Conservation (phyloP, 2,329 filamentous ascomycete species). For the Stagonosporopsis vannaccii region DNA sequence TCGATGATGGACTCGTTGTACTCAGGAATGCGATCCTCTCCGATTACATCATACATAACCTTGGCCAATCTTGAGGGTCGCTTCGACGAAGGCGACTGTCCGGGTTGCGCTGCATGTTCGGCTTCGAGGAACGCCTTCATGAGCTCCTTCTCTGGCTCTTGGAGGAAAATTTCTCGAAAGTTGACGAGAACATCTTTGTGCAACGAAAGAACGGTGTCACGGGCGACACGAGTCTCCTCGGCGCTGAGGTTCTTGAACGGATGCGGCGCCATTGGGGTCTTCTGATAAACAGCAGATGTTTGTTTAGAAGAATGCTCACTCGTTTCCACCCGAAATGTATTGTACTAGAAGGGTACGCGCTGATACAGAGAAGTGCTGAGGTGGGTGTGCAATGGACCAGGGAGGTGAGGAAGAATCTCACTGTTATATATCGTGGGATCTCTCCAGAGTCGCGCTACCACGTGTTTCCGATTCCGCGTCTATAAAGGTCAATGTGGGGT, state of each 20-base stretch:
- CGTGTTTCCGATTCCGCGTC: conserved; percentile 18
- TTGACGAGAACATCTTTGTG: conserved; percentile 49
- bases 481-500: conserved; percentile 16
- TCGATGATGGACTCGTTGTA: conserved; percentile 64
- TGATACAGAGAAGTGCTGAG: neutral
- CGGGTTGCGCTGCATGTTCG: conserved; percentile 53
- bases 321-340: neutral
- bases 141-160: conserved; percentile 59
- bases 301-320: neutral
- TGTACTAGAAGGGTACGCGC: neutral
- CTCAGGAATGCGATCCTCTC: conserved; percentile 58
- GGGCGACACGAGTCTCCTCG: conserved; percentile 61
- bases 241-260: conserved; percentile 64
- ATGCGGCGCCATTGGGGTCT: conserved; percentile 50
- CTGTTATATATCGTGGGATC: conserved; percentile 7
- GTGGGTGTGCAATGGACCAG: neutral
- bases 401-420: neutral
- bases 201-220: conserved; percentile 57
- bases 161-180: conserved; percentile 60
- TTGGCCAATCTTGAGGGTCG: conserved; percentile 60
- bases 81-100: conserved; percentile 50
- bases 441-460: neutral
- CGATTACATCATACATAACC: conserved; percentile 65
- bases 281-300: neutral
- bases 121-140: conserved; percentile 57